Base-by-base conservation (phyloP, 345 rosid genomes). In the Lumnitzera littorea region DNA sequence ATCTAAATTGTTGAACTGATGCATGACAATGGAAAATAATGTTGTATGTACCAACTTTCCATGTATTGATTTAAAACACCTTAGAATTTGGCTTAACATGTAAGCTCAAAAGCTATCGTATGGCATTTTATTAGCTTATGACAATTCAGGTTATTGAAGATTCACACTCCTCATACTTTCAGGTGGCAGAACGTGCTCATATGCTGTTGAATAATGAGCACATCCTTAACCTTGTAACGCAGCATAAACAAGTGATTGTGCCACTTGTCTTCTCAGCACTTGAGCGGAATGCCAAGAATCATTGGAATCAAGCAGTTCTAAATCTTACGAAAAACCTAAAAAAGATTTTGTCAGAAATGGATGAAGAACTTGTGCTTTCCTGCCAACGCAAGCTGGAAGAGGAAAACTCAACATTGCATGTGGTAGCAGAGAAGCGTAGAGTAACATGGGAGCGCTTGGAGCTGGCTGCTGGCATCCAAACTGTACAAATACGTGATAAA, bases 141-240 rank as follows among this genome's bases (percentile, higher is more conserved):
- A 4, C 11, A 36, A 36, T 16, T 41, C 41, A 57, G 11, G 60
- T 56, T 17, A 31, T 24, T 36, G 61, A 64, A 50, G 12, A 49
- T 55, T 50, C 31, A 58, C n/a, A 41, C 49, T 48, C 62, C 49
- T 48, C 62, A 66, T 48, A 48, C 36, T 55, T 78, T 64, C 80
- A 88, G 95, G 91, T 88, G 53, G 85, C 95, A 1, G 91, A 88
- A 75, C 80, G 95, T 48, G 91, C 91, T 20, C 95, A 84, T 71
- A 70, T 88, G 75, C 67, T 88, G 17, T 84, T 83, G 91, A 81
- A 83, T 76, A 88, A 88, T 2, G 91, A 83, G 70, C 87, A 78
- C 52, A 36, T 88, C 71, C 76, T 84, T 16, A 73, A 75, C 50
- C 89, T 81, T 11, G 64, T 84, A 8, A 65, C 72, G 14, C 75